Evolutionary conservation across 202 grass and related monocot species (phyloP).

Genomic region (Zoysia matrella): DNA sequence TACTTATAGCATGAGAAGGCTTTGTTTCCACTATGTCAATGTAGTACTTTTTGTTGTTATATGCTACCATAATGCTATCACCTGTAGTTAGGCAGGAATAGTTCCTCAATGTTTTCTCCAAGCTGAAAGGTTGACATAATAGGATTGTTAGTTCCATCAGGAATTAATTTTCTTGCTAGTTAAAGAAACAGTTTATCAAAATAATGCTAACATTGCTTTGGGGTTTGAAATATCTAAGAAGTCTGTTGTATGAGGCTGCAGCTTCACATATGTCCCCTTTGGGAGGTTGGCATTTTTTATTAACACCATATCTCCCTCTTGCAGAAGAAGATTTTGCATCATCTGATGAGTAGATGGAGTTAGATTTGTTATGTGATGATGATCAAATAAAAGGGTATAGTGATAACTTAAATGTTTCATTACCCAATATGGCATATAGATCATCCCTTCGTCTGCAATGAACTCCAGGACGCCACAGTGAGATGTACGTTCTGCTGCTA

Average conservation of each 20-base stretch:
- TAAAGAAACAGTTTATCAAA: slow-evolving; percentile 36
- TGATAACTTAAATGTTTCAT: slow-evolving; percentile 22
- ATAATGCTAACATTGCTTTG: slow-evolving; percentile 90
- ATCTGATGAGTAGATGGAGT: slow-evolving; percentile 61
- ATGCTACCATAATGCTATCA: slow-evolving; percentile 98
- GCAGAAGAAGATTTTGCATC: slow-evolving; percentile 99
- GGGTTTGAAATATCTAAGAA: slow-evolving; percentile 97
- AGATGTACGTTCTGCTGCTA: slow-evolving; percentile 73
- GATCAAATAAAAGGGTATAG: slow-evolving; percentile 27
- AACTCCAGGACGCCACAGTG: slow-evolving; percentile 98
- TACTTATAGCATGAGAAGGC: slow-evolving; percentile 85
- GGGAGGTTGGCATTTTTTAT: slow-evolving; percentile 96
- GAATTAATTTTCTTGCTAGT: not conserved
- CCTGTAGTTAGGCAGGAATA: slow-evolving; percentile 94
- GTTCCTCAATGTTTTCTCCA: slow-evolving; percentile 95
- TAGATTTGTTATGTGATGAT: slow-evolving; percentile 34
- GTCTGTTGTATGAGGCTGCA: slow-evolving; percentile 97
- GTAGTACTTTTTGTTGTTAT: slow-evolving; percentile 98
- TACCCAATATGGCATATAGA: slow-evolving; percentile 99
- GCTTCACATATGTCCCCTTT: slow-evolving; percentile 99
- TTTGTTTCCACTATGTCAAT: slow-evolving; percentile 99
- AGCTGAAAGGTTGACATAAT: slow-evolving; percentile 58
- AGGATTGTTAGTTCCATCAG: slow-evolving; percentile 29
- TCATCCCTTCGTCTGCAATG: slow-evolving; percentile 98
- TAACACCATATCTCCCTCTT: slow-evolving; percentile 93